phyloP scores from a whole-genome alignment of 2,329 filamentous ascomycete genomes.

The Beauveria asiatica region DNA sequence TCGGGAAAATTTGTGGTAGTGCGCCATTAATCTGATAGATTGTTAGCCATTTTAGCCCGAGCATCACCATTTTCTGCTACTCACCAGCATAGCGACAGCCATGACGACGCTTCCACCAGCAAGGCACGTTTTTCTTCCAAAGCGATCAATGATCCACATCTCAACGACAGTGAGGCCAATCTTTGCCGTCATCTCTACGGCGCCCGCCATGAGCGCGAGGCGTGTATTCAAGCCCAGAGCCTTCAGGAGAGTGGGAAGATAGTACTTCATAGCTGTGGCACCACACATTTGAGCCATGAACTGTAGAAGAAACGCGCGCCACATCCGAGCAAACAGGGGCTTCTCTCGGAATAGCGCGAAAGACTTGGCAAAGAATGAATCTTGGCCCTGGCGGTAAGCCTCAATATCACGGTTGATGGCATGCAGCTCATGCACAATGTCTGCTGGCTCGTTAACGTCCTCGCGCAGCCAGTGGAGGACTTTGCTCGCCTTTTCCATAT shows the following conservation, averaged over 20 bases:
- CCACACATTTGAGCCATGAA: slow-evolving; percentile 55
- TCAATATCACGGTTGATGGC: slow-evolving; percentile 38
- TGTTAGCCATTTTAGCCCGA: neutral
- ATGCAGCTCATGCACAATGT: slow-evolving; percentile 34
- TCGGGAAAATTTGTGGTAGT: slow-evolving; percentile 41
- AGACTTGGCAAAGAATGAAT: slow-evolving; percentile 13
- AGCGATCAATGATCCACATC: slow-evolving; percentile 47
- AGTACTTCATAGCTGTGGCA: slow-evolving; percentile 52
- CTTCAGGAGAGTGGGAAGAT: slow-evolving; percentile 44
- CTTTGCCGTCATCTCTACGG: slow-evolving; percentile 49
- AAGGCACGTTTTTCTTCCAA: slow-evolving; percentile 41
- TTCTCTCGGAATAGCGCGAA: slow-evolving; percentile 40
- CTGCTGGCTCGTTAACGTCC: slow-evolving; percentile 26
- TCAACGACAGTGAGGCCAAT: slow-evolving; percentile 48
- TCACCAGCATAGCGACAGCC: slow-evolving; percentile 43
- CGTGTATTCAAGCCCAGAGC: slow-evolving; percentile 40
- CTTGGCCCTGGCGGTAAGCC: slow-evolving; percentile 23
- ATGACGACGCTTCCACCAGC: slow-evolving; percentile 42
- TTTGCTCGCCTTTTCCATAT: slow-evolving; percentile 31
- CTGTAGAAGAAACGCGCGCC: slow-evolving; percentile 48
- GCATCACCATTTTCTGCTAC: slow-evolving; percentile 11
- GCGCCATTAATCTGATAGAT: slow-evolving; percentile 41
- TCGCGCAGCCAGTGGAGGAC: slow-evolving; percentile 42
- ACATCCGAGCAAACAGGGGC: slow-evolving; percentile 42
- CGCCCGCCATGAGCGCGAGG: slow-evolving; percentile 42